phyloP scores from a whole-genome alignment of 352 stramenopile species.

The Stephanocyclus meneghinianus region DNA sequence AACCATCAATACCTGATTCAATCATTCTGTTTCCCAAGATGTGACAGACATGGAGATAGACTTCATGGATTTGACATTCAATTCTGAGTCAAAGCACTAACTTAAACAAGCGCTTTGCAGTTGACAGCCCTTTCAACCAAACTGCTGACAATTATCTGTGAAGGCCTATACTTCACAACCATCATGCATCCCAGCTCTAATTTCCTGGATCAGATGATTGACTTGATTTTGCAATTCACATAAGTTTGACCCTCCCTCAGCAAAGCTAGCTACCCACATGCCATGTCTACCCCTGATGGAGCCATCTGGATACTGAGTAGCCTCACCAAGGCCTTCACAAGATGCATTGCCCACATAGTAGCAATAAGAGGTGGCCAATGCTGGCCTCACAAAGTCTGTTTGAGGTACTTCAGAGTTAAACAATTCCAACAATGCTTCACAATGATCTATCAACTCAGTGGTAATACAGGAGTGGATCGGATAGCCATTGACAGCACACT shows the following conservation, averaged over 20 bases:
- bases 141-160: background rate
- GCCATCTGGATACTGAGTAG: background rate
- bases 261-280: background rate
- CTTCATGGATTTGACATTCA: background rate
- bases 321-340: constrained; percentile 8
- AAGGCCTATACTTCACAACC: background rate
- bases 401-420: background rate
- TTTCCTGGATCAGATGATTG: background rate
- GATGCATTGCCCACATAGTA: background rate
- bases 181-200: background rate
- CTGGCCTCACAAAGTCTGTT: background rate
- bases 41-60: constrained; percentile 7
- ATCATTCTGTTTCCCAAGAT: background rate
- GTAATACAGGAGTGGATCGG: background rate
- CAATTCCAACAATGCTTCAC: background rate
- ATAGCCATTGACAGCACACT: background rate
- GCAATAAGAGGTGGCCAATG: background rate
- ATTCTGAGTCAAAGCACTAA: background rate
- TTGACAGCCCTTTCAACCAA: background rate
- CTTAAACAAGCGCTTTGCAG: background rate
- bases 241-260: background rate
- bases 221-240: background rate
- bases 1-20: background rate
- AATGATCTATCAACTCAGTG: background rate
- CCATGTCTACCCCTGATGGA: background rate